Evolutionary conservation across 768 basidiomycete species (phyloP), one percentile per base, ranked within the genome.

Genomic region (Rhodotorula kratochvilovae): DNA sequence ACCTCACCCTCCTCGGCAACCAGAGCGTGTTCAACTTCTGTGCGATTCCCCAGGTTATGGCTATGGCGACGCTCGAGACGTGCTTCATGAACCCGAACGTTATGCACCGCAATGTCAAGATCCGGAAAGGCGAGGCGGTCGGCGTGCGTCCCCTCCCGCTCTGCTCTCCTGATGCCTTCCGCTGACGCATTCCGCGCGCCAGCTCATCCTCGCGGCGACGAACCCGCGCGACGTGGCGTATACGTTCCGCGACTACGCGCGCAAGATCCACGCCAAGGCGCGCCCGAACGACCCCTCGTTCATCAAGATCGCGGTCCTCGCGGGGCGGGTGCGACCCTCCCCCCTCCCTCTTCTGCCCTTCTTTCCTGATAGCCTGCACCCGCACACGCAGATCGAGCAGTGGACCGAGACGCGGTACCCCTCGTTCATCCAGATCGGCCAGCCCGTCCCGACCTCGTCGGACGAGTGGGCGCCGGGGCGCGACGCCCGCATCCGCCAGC

Each of bases 11-110:
- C 56, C 83, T 97, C 77, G 89, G 86, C 80, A 94, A 90, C 81
- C 94, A 97, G 82, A 89, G 85, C 67, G 88, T 96, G 29, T 98
- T 98, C 85, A 90, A 90, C 79, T 97, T 98, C 81, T 92, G 91
- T 76, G 92, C 95, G 0, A 90, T 98, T 68, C 95, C 95, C 12
- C 90, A 88, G 27, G 85, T 88, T 21, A 97, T 98, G 94, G 93
- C 95, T 0, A 89, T 99, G 73, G 94, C 95, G 17, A 98, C 95
- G 15, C 84, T 99, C 31, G 86, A 88, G 61, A 81, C 91, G 57
- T 95, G 92, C 80, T 97, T 93, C 82, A 93, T 91, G 90, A 98
- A 98, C 81, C 86, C 86, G 15, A 83, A 82, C 15, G 89, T 97
- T 85, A 87, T 97, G 81, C 85, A 89, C 74, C 81, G 85, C 77